A percentile compares a stretch with the other conserved stretches of the same genome.
phyloP scores from a whole-genome alignment of 2,329 filamentous ascomycete genomes.

The Exophiala bonariae region DNA sequence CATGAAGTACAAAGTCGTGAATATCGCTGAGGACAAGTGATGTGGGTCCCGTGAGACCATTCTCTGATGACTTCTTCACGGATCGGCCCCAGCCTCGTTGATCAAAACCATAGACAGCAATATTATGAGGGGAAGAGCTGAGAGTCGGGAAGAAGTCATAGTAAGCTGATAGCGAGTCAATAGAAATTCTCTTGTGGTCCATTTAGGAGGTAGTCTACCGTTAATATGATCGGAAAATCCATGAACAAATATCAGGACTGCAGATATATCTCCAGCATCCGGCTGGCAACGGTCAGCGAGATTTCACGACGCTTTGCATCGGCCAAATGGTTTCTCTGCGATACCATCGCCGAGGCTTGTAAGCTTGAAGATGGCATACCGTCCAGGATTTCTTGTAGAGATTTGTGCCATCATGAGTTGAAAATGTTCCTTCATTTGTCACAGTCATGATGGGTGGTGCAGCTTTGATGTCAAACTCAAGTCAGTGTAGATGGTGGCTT shows the following conservation, averaged over 20 bases:
- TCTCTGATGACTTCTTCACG: conserved; percentile 51
- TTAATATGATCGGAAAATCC: conserved; percentile 71
- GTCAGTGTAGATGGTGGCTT: too few species aligned
- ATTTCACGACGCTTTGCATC: neutral
- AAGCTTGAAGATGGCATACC: conserved; percentile 39
- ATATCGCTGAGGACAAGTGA: conserved; percentile 73
- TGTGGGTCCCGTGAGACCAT: conserved; percentile 75
- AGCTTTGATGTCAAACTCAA: too few species aligned
- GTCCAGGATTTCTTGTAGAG: conserved; percentile 65
- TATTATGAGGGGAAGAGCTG: conserved; percentile 60
- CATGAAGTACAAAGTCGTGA: conserved; percentile 66
- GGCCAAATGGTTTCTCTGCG: conserved; percentile 8
- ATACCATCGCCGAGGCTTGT: neutral
- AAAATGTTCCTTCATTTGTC: conserved; percentile 54
- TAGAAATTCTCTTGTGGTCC: too few species aligned
- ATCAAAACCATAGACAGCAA: conserved; percentile 76
- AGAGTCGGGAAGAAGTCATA: conserved; percentile 71
- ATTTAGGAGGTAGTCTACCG: conserved; percentile 5
- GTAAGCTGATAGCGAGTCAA: conserved; percentile 53
- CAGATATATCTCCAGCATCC: conserved; percentile 43
- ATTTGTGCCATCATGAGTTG: conserved; percentile 51
- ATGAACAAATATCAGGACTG: conserved; percentile 76
- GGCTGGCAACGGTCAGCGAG: conserved; percentile 41
- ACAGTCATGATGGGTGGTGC: conserved; percentile 33
- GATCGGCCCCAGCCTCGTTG: conserved; percentile 86